Conservation (phyloP, 2,329 filamentous ascomycete genomes). For the Aspergillus sp. region DNA sequence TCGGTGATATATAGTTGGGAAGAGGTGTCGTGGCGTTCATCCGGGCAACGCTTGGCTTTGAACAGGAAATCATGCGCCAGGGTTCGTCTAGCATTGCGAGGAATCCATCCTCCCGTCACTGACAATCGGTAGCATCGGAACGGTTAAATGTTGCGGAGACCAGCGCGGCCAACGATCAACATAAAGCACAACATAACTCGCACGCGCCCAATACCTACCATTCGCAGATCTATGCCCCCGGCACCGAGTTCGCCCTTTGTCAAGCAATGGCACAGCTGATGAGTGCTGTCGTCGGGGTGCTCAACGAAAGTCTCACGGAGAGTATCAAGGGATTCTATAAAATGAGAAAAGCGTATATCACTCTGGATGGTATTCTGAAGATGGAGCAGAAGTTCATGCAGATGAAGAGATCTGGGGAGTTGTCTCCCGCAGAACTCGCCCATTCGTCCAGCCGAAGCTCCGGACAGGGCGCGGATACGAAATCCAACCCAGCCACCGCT, state of each 20-base stretch:
- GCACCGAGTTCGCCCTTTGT: constrained; percentile 82
- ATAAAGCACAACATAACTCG: constrained; percentile 66
- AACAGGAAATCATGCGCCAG: constrained; percentile 86
- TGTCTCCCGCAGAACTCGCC: constrained; percentile 8
- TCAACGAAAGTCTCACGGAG: constrained; percentile 91
- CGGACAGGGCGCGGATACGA: constrained; percentile 7
- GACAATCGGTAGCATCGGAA: constrained; percentile 56
- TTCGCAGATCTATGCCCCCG: constrained; percentile 71
- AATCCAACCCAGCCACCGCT: constrained; percentile 13
- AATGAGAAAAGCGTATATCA: constrained; percentile 80
- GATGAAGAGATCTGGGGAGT: constrained; percentile 14
- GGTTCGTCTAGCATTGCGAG: constrained; percentile 35
- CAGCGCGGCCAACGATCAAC: constrained; percentile 71
- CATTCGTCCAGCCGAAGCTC: constrained; percentile 2
- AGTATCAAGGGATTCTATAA: constrained; percentile 91
- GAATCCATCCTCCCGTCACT: constrained; percentile 10
- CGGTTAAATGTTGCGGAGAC: constrained; percentile 73
- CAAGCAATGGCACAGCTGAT: constrained; percentile 85
- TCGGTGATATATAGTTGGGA: constrained; percentile 58
- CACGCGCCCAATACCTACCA: constrained; percentile 50
- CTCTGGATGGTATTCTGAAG: constrained; percentile 74
- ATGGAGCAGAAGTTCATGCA: constrained; percentile 63
- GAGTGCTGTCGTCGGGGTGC: constrained; percentile 79
- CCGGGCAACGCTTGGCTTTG: constrained; percentile 81
- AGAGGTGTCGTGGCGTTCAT: constrained; percentile 80